Percentiles rank a stretch among this genome's conserved stretches.
phyloP scores from a whole-genome alignment of 1,284 basidiomycete species.

The Malassezia vespertilionis region DNA sequence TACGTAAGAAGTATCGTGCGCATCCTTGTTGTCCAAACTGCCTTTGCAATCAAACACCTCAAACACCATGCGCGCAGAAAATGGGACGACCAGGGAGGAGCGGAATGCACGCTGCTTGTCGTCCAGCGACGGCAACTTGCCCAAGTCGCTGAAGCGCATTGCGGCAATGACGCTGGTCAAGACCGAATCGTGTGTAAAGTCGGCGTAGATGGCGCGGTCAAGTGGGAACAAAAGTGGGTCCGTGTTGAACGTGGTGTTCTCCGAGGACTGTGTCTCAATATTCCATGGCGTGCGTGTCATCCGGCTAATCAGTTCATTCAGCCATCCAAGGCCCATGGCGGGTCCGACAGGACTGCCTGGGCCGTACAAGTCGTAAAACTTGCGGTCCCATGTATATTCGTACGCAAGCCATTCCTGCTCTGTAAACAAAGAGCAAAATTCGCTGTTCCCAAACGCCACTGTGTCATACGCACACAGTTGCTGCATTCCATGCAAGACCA shows the following conservation, averaged over 20 bases:
- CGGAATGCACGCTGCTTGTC: constrained; percentile 16
- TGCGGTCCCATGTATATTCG: constrained; percentile 56
- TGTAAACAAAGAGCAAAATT: constrained; percentile 79
- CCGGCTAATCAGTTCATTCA: constrained; percentile 49
- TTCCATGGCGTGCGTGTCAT: constrained; percentile 24
- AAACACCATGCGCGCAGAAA: constrained; percentile 35
- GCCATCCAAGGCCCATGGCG: constrained; percentile 71
- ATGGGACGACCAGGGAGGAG: constrained; percentile 34
- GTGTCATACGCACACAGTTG: constrained; percentile 52
- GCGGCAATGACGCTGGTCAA: constrained; percentile 36
- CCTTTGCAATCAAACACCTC: constrained; percentile 28
- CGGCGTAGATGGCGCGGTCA: constrained; percentile 35
- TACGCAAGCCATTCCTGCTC: constrained; percentile 80
- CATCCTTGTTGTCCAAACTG: not conserved
- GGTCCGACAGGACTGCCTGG: constrained; percentile 67
- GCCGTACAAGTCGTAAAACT: constrained; percentile 57
- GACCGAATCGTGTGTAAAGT: constrained; percentile 44
- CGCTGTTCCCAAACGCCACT: constrained; percentile 75
- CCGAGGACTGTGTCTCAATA: constrained; percentile 26
- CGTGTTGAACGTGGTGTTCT: constrained; percentile 36
- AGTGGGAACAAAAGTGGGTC: constrained; percentile 34
- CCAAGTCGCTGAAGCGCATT: constrained; percentile 25
- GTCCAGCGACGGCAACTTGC: constrained; percentile 11
- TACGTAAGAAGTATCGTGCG: not conserved
- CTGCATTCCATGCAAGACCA: constrained; percentile 32